Evolutionary conservation across 2,329 filamentous ascomycete species (phyloP), one percentile per base, ranked within the genome.

Genomic region (Ascochyta rabiei): DNA sequence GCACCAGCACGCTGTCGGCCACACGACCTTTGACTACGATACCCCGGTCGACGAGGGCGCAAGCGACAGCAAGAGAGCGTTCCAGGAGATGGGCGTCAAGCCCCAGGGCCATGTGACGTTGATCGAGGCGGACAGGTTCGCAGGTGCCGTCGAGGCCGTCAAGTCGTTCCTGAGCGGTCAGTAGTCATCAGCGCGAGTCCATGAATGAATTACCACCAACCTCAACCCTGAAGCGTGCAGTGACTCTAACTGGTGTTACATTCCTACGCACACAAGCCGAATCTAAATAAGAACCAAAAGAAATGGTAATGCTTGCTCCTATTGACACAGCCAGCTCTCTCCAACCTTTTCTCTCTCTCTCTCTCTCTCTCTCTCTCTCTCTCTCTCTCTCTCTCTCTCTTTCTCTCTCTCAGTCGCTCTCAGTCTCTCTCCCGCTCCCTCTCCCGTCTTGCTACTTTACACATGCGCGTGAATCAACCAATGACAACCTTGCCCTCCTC

Each of bases 31-130:
- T 71, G 84, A 89, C 16, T 96, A 92, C 75, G 89, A 88, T 41
- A 93, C 90, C 73, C 86, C 91, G 58, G 80, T 81, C 54, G 89
- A 89, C 41, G 90, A 96, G 64, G 86, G 88, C 4, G 86, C 88
- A 59, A 89, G 91, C 48, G 95, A 99, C 79, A 92, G 91, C 69
- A 97, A 96, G 82, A 82, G 95, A 57, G 91, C 93, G 0, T 99
- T 99, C 77, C 91, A 96, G 76, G 95, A 99, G 66, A 80, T 92
- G 79, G 95, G 95, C 1, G 88, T 99, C 67, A 89, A 88, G 80
- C 86, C 93, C 33, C 86, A 86, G 71, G 95, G 92, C 10, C 88
- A 90, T 76, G 81, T 96, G 83, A 91, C 96, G 68, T 76, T 98
- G 72, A 89, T 98, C 64, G 92, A 97, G 75, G 89, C 84, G 61